Evolutionary conservation across 345 rosid genomes (phyloP).

Genomic region (Theobroma cacao): DNA sequence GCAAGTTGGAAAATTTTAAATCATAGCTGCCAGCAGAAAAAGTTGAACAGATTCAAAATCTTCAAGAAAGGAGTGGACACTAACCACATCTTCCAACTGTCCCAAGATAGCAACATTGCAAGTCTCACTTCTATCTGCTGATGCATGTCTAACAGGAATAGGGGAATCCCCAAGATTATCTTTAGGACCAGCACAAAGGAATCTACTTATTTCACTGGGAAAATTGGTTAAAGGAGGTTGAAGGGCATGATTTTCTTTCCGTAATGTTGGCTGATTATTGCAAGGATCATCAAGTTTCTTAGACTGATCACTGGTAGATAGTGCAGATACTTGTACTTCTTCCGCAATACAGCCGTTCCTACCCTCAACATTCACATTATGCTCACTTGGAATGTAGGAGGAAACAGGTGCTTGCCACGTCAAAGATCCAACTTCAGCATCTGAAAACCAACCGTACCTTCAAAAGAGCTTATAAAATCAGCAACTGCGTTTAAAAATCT

Average conservation of each 20-base stretch:
- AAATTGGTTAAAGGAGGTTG: constrained; percentile 11
- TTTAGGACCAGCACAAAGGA: constrained; percentile 14
- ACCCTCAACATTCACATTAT: constrained; percentile 34
- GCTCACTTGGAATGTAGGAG: constrained; percentile 38
- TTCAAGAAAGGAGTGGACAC: not conserved
- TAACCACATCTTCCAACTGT: constrained; percentile 43
- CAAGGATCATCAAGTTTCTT: constrained; percentile 28
- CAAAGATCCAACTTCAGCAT: constrained; percentile 34
- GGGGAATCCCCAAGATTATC: constrained; percentile 28
- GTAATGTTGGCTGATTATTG: constrained; percentile 29
- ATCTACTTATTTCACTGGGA: constrained; percentile 20
- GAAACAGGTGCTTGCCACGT: constrained; percentile 36
- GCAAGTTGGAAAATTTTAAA: constrained; percentile 6
- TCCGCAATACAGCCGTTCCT: constrained; percentile 32
- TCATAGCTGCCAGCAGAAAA: not conserved
- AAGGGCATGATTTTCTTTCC: constrained; percentile 30
- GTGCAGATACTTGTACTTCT: constrained; percentile 28
- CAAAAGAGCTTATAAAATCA: constrained; percentile 25
- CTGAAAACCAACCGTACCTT: constrained; percentile 97
- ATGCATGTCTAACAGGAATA: constrained; percentile 24
- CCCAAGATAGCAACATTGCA: constrained; percentile 24
- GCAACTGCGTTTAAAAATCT: constrained; percentile 9
- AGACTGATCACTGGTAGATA: constrained; percentile 33
- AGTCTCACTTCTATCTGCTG: constrained; percentile 31
- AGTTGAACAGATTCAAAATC: not conserved